A percentile compares a stretch with the other conserved stretches of the same genome.
phyloP scores from a whole-genome alignment of 768 basidiomycete species.

The Dentipellis sp. region DNA sequence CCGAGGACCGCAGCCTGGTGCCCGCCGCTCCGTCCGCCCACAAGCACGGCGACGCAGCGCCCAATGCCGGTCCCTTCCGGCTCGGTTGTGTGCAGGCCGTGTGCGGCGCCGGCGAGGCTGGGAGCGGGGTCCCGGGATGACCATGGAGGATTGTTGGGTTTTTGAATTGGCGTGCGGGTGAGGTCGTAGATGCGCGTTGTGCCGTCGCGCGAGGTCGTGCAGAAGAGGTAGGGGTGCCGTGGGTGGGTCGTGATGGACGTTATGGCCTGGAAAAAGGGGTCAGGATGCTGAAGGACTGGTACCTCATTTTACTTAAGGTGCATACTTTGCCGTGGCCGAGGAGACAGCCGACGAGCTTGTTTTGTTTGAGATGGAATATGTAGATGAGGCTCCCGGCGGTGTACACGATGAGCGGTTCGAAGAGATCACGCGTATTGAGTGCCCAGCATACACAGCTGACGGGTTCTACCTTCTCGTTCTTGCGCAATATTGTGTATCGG shows the following conservation, averaged over 20 bases:
- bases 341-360: slow-evolving; percentile 35
- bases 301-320: not conserved
- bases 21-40: slow-evolving; percentile 66
- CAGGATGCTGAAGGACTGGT: not conserved
- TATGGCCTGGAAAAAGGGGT: slow-evolving; percentile 33
- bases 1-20: slow-evolving; percentile 61
- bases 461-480: not conserved
- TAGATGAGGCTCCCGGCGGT: slow-evolving; percentile 46
- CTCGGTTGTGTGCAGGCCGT: slow-evolving; percentile 54
- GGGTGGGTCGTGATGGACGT: slow-evolving; percentile 65
- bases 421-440: slow-evolving; percentile 30
- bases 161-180: slow-evolving; percentile 22
- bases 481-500: not conserved
- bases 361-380: slow-evolving; percentile 38
- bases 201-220: slow-evolving; percentile 66
- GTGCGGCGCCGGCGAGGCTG: slow-evolving; percentile 57
- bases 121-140: slow-evolving; percentile 33
- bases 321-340: slow-evolving; percentile 25
- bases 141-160: slow-evolving; percentile 50
- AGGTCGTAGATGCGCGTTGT: slow-evolving; percentile 66
- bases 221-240: slow-evolving; percentile 44
- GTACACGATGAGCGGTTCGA: slow-evolving; percentile 54
- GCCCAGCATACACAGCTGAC: slow-evolving; percentile 38
- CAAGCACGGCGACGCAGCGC: slow-evolving; percentile 54
- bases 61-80: slow-evolving; percentile 49